Conservation (phyloP, 148 eudicot species). For the Polygonum aviculare region DNA sequence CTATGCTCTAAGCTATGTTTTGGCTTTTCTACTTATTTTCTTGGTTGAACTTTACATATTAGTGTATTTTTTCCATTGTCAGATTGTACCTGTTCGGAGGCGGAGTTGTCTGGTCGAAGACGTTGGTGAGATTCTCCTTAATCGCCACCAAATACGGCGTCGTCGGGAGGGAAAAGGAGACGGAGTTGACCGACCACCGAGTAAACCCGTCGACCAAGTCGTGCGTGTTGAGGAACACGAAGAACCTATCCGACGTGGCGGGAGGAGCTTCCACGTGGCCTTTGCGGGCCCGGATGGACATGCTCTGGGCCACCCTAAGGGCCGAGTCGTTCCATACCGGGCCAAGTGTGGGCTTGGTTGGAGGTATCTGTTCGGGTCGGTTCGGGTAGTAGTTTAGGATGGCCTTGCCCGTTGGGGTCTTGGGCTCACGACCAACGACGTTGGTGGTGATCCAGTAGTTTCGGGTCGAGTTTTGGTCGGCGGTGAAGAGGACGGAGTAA, state of each 20-base stretch:
- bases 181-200: slow-evolving; percentile 3
- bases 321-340: slow-evolving; percentile 51
- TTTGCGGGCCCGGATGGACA: slow-evolving; percentile 37
- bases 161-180: neutral
- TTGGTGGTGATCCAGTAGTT: slow-evolving; percentile 67
- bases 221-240: slow-evolving; percentile 73
- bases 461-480: slow-evolving; percentile 59
- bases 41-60: too few species aligned
- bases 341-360: slow-evolving; percentile 49
- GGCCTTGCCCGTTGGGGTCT: slow-evolving; percentile 59
- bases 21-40: too few species aligned
- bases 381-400: slow-evolving; percentile 76
- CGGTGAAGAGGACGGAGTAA: slow-evolving; percentile 63
- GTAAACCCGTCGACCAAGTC: slow-evolving; percentile 29
- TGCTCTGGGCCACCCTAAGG: slow-evolving; percentile 43
- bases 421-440: slow-evolving; percentile 48
- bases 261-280: slow-evolving; percentile 50
- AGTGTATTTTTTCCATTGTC: too few species aligned
- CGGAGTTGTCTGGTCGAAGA: neutral
- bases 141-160: slow-evolving; percentile 8
- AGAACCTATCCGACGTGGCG: slow-evolving; percentile 30
- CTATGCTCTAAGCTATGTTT: too few species aligned
- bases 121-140: neutral
- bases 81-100: neutral
- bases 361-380: slow-evolving; percentile 29